Evolutionary conservation across 441 rosid species (phyloP).

Genomic region (Sinapis alba): DNA sequence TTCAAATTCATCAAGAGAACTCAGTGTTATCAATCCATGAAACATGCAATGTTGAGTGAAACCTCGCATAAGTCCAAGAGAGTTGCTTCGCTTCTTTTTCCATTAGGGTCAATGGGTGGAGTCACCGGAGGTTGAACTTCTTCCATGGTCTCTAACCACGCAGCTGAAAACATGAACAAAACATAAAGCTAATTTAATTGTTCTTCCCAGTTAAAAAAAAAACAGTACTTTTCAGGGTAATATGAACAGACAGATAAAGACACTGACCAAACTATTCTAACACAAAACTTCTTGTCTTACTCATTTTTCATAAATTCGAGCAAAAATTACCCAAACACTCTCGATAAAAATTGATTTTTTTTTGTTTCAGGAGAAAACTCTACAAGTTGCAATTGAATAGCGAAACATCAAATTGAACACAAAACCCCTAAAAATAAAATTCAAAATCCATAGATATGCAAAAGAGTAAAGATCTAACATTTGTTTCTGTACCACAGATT

Average conservation of each 20-base stretch:
- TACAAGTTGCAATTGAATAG: conserved; percentile 14
- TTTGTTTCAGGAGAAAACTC: background rate
- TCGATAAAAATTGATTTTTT: background rate
- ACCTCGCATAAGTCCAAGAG: conserved; percentile 72
- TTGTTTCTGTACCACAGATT: conserved; percentile 24
- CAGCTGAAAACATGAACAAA: conserved; percentile 37
- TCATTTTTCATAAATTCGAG: background rate
- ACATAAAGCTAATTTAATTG: conserved; percentile 15
- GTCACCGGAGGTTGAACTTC: conserved; percentile 56
- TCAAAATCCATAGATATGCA: background rate
- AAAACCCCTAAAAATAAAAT: background rate
- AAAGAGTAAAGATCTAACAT: conserved; percentile 25
- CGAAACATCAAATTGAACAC: background rate
- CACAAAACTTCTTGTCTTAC: background rate
- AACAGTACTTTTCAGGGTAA: conserved; percentile 12
- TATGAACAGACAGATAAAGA: background rate
- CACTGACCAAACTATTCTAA: background rate
- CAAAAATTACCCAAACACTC: background rate
- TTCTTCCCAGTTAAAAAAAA: background rate
- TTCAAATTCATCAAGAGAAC: too few relatives aligned
- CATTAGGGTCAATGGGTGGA: conserved; percentile 40
- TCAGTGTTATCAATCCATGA: background rate
- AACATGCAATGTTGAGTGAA: conserved; percentile 1
- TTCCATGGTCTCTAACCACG: conserved; percentile 46
- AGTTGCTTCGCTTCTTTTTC: conserved; percentile 46